A percentile compares a stretch with the other conserved stretches of the same genome.
Conservation (phyloP, 2,329 filamentous ascomycete species). For the Fusarium sp. region DNA sequence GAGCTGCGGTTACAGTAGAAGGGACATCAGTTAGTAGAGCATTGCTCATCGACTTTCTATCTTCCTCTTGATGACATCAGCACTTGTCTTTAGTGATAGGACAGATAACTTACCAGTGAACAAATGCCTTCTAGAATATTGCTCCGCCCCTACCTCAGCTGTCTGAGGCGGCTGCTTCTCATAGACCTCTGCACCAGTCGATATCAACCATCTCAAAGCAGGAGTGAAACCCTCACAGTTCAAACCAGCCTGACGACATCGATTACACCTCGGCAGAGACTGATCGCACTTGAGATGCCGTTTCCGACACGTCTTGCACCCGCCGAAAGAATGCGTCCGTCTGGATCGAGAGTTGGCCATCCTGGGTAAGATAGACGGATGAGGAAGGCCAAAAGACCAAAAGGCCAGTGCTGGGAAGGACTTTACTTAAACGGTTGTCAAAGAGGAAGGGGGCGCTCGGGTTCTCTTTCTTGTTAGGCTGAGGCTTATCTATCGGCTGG, state of each 20-base stretch:
- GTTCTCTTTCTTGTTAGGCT: slow-evolving; percentile 19
- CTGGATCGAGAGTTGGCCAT: slow-evolving; percentile 33
- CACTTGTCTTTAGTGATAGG: too few relatives aligned
- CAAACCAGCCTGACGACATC: slow-evolving; percentile 34
- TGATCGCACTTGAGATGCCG: slow-evolving; percentile 44
- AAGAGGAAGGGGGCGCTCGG: slow-evolving; percentile 32
- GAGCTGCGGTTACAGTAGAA: slow-evolving; percentile 33
- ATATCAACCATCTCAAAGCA: slow-evolving; percentile 37
- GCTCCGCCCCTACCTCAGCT: slow-evolving; percentile 22
- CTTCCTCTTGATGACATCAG: slow-evolving; percentile 12
- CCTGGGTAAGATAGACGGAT: neutral
- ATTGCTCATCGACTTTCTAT: slow-evolving; percentile 35
- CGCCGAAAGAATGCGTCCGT: slow-evolving; percentile 41
- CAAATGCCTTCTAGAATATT: slow-evolving; percentile 38
- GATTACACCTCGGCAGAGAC: slow-evolving; percentile 30
- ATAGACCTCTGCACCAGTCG: slow-evolving; percentile 36
- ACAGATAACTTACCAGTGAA: slow-evolving; percentile 23
- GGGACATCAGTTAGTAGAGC: slow-evolving; percentile 24
- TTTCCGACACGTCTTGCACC: slow-evolving; percentile 43
- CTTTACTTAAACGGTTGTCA: slow-evolving; percentile 25
- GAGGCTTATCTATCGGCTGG: slow-evolving; percentile 22
- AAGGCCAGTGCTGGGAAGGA: neutral
- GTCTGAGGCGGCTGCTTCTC: slow-evolving; percentile 28
- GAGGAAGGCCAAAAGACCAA: neutral
- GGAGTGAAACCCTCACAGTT: slow-evolving; percentile 39